phyloP scores from a whole-genome alignment of 805 yeast genomes.

The Candida saitoana region DNA sequence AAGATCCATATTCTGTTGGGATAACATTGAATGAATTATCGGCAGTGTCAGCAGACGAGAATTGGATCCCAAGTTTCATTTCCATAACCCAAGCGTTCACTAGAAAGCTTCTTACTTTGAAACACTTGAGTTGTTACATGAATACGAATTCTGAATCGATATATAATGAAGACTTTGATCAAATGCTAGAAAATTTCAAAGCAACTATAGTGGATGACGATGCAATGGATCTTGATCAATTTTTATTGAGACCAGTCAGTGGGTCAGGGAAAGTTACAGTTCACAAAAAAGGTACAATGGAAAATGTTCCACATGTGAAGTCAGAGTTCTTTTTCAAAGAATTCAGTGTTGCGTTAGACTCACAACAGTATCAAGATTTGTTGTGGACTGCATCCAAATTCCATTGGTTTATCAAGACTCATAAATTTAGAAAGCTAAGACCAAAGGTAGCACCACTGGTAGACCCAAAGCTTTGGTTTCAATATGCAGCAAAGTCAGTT shows the following conservation, averaged over 20 bases:
- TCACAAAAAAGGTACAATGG: conserved; percentile 74
- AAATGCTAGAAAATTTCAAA: conserved; percentile 47
- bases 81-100: conserved; percentile 64
- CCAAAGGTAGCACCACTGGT: conserved; percentile 56
- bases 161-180: conserved; percentile 44
- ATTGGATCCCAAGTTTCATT: conserved; percentile 84
- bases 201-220: conserved; percentile 34
- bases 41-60: conserved; percentile 82
- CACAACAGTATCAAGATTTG: conserved; percentile 78
- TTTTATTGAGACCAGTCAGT: conserved; percentile 77
- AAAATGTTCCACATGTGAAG: conserved; percentile 60
- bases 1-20: conserved; percentile 77
- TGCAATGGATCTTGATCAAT: conserved; percentile 17
- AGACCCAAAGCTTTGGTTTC: conserved; percentile 77
- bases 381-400: conserved; percentile 77
- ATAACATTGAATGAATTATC: conserved; percentile 79
- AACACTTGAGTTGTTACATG: conserved; percentile 78
- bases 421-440: conserved; percentile 65
- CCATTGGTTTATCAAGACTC: conserved; percentile 73
- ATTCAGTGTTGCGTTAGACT: conserved; percentile 80
- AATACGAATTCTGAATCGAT: conserved; percentile 61
- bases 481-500: conserved; percentile 74
- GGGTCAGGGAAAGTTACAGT: conserved; percentile 81
- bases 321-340: conserved; percentile 81
- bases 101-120: conserved; percentile 70